These are phyloP conservation scores for Striga asiatica DNA, from an alignment of 257 asterid species.

Conservation along the genomic window DNA sequence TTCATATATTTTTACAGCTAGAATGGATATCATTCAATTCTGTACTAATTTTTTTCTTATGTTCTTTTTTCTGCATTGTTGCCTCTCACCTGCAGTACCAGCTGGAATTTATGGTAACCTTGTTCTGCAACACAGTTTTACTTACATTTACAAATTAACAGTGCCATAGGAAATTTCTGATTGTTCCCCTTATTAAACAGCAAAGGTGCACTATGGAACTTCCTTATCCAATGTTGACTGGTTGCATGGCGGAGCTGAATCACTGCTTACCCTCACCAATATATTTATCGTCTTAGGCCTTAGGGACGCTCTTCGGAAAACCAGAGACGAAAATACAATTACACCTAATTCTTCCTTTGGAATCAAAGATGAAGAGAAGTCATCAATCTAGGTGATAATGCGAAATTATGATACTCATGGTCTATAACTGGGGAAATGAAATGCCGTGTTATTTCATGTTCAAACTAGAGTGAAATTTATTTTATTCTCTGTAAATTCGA, in stretches of 20 bases:
- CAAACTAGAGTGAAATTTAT: neutral
- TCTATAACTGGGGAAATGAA: neutral
- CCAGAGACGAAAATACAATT: conserved; percentile 23
- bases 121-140: neutral
- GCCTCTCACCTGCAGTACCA: conserved; percentile 44
- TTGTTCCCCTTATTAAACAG: conserved; percentile 24
- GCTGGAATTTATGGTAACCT: conserved; percentile 73
- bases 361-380: conserved; percentile 34
- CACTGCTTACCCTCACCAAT: conserved; percentile 80
- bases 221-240: conserved; percentile 86
- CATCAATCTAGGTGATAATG: conserved; percentile 38
- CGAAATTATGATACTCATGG: too few relatives aligned
- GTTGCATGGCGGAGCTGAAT: conserved; percentile 98
- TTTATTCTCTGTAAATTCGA: conserved; percentile 2
- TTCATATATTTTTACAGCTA: too few relatives aligned
- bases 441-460: neutral
- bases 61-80: conserved; percentile 10
- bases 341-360: conserved; percentile 22
- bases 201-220: conserved; percentile 68
- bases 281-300: conserved; percentile 86
- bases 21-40: too few relatives aligned
- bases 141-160: neutral
- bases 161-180: conserved; percentile 5
- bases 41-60: conserved; percentile 17
- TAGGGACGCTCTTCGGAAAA: conserved; percentile 54